Base-by-base conservation (phyloP, 176 grass and related monocot species). In the Carex myosuroides region DNA sequence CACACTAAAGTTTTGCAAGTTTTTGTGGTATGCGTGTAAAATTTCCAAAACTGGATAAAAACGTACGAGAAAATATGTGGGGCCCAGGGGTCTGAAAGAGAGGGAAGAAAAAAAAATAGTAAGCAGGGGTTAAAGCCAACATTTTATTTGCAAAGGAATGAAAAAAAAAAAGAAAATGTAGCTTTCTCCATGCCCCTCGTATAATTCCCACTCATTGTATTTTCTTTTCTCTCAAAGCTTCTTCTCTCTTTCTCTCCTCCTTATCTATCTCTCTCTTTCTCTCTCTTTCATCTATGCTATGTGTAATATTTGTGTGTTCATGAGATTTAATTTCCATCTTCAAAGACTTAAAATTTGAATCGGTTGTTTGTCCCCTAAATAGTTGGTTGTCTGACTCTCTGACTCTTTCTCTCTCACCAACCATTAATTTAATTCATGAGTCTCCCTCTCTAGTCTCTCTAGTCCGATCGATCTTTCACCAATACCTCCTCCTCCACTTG, bases 381-480 rank as follows among this genome's bases (percentile, higher is more conserved):
- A 85, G 83, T 77, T 78, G 55, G 39, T 65, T 52, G 63, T 83
- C 60, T 66, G 32, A 65, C 24, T 83, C 61, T 64, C 26, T 30
- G 46, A 50, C 35, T 48, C 71, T 46, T 29, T 56, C 64, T 48
- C 59, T 46, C 60, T 82, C 60, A 52, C 3, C 41, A 42, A 64
- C 58, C 84, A 83, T 81, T 84, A 84, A 94, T 85, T 94, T 87
- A 85, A 88, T 81, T 89, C 85, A 85, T 63, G 32, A 62, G 3
- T 83, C 52, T 82, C 22, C 82, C 86, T 88, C 79, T 89, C 84
- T 87, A 20, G 16, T 60, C 53, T 60, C 53, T 80, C 50, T 60
- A 80, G 57, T 86, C 87, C 88, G 70, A 85, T 84, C 82, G 14
- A 39, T 39, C 4, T 80, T 82, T 83, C 82, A 89, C 83, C 83